Percentiles rank a stretch among this genome's conserved stretches.
Conservation (phyloP, 805 yeast genomes). For the Candida loeiensis region DNA sequence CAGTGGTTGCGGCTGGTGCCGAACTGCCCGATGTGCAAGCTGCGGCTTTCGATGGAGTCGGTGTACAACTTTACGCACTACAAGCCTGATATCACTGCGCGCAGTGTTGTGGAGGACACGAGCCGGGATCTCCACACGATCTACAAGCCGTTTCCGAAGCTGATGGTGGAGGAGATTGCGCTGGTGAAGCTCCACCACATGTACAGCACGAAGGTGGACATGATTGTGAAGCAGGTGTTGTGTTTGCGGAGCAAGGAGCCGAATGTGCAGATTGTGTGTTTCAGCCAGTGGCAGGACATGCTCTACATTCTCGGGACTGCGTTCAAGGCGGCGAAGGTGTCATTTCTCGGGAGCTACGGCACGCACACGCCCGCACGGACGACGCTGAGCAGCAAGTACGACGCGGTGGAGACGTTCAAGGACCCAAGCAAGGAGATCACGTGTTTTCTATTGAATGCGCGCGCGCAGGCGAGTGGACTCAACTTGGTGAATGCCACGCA, state of each 20-base stretch:
- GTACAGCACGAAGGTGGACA: slow-evolving; percentile 86
- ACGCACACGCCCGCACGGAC: slow-evolving; percentile 31
- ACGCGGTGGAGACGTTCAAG: slow-evolving; percentile 58
- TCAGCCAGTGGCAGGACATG: slow-evolving; percentile 86
- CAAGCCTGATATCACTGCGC: slow-evolving; percentile 49
- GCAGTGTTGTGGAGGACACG: slow-evolving; percentile 29
- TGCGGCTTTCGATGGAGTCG: slow-evolving; percentile 44
- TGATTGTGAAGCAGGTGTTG: slow-evolving; percentile 67
- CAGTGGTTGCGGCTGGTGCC: slow-evolving; percentile 62
- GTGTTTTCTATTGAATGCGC: slow-evolving; percentile 81
- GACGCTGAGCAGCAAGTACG: slow-evolving; percentile 25
- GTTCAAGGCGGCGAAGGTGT: slow-evolving; percentile 53
- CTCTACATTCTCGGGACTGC: slow-evolving; percentile 65
- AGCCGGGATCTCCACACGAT: slow-evolving; percentile 31
- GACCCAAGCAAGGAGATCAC: slow-evolving; percentile 56
- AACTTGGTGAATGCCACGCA: slow-evolving; percentile 91
- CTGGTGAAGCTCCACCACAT: slow-evolving; percentile 29
- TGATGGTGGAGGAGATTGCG: slow-evolving; percentile 43
- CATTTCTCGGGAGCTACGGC: slow-evolving; percentile 53
- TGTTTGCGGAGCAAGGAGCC: slow-evolving; percentile 58
- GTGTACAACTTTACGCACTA: slow-evolving; percentile 68
- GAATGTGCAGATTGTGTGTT: slow-evolving; percentile 74
- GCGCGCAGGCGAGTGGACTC: slow-evolving; percentile 85
- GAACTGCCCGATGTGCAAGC: slow-evolving; percentile 82
- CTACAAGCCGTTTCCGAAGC: slow-evolving; percentile 44